phyloP scores from a whole-genome alignment of 2,329 filamentous ascomycete genomes.

The Lachnellula hyalina region DNA sequence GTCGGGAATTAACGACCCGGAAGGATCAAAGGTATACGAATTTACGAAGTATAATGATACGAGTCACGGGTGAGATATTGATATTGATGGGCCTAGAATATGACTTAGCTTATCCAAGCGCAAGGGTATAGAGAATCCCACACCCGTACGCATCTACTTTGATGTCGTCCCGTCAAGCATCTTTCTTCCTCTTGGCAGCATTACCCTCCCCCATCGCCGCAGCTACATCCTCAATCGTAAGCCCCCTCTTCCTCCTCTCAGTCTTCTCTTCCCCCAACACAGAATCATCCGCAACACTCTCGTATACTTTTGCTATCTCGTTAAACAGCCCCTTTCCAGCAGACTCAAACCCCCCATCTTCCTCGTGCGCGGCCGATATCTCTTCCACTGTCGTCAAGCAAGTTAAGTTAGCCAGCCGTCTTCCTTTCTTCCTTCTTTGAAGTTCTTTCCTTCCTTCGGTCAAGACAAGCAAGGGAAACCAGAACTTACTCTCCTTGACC shows the following conservation, averaged over 20 bases:
- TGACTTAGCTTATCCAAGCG: no score
- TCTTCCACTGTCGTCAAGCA: conserved; percentile 49
- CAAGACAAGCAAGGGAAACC: background rate
- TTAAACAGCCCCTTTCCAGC: conserved; percentile 45
- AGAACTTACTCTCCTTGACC: conserved; percentile 56
- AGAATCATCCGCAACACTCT: conserved; percentile 54
- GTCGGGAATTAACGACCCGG: no score
- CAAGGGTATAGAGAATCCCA: no score
- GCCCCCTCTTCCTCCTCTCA: conserved; percentile 50
- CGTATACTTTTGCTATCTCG: conserved; percentile 57
- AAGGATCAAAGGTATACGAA: no score
- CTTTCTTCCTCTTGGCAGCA: conserved; percentile 39
- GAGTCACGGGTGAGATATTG: no score
- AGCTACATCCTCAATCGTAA: conserved; percentile 53
- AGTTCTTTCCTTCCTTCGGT: background rate
- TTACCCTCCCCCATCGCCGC: conserved; percentile 43
- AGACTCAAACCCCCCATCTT: conserved; percentile 55
- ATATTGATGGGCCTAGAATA: no score
- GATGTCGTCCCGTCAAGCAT: background rate
- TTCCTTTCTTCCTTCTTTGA: no score
- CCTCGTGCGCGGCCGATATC: conserved; percentile 60
- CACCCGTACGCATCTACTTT: no score
- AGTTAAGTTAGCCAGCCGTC: background rate
- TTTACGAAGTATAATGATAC: no score
- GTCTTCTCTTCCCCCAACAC: conserved; percentile 55